A percentile compares a stretch with the other conserved stretches of the same genome.
phyloP scores from a whole-genome alignment of 306 rosid species.

The Trifolium pratense region DNA sequence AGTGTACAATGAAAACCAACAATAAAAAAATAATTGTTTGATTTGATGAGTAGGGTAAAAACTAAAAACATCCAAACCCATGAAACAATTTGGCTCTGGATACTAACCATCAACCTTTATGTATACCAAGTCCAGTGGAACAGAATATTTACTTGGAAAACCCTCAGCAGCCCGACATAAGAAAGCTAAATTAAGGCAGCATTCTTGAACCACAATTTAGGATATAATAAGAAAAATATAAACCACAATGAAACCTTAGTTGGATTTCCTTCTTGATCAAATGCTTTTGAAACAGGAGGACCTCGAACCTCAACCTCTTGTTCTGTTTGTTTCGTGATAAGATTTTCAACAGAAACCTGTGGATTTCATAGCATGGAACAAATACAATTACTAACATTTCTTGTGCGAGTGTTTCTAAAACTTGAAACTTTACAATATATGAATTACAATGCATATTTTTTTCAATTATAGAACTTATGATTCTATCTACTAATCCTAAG shows the following conservation, averaged over 20 bases:
- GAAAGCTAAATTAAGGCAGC: too few species aligned
- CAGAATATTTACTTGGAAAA: conserved; percentile 81
- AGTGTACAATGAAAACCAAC: conserved; percentile 22
- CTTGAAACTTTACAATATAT: not conserved
- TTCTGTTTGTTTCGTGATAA: conserved; percentile 69
- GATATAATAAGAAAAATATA: too few species aligned
- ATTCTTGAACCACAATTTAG: too few species aligned
- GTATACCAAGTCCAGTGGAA: conserved; percentile 63
- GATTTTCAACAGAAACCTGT: conserved; percentile 75
- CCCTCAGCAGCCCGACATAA: conserved; percentile 86
- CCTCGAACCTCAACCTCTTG: conserved; percentile 90
- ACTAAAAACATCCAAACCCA: conserved; percentile 19
- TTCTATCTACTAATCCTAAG: conserved; percentile 14
- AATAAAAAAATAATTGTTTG: not conserved
- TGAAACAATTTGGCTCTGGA: conserved; percentile 10
- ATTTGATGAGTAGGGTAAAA: conserved; percentile 19
- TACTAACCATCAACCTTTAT: conserved; percentile 83
- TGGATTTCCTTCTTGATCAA: too few species aligned
- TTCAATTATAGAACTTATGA: conserved; percentile 24
- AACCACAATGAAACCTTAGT: too few species aligned
- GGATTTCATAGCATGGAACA: conserved; percentile 34
- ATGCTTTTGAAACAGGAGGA: conserved; percentile 92
- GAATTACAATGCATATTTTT: conserved; percentile 14
- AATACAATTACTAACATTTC: conserved; percentile 18
- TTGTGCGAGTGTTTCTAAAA: conserved; percentile 11